These are phyloP conservation scores for Phytophthora nicotianae DNA, from an alignment of 352 stramenopile species.

Conservation along the genomic window DNA sequence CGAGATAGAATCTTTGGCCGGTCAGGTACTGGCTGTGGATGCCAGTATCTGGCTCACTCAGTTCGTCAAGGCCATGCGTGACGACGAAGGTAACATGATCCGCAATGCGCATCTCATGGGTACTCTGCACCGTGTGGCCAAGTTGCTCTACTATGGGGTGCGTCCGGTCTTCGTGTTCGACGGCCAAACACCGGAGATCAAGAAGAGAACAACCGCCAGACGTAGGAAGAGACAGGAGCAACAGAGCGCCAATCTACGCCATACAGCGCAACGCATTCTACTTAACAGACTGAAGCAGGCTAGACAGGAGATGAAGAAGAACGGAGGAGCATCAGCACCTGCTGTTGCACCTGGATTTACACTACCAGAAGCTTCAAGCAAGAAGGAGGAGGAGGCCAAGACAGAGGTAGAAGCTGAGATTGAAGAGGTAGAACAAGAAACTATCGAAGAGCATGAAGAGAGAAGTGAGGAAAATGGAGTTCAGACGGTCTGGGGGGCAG, in stretches of 20 bases:
- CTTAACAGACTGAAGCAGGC: slow-evolving; percentile 89
- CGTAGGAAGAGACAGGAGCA: slow-evolving; percentile 71
- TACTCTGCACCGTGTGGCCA: slow-evolving; percentile 94
- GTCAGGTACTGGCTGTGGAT: slow-evolving; percentile 97
- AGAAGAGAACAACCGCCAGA: slow-evolving; percentile 85
- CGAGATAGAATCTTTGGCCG: slow-evolving; percentile 97
- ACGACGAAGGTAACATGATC: slow-evolving; percentile 95
- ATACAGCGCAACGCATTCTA: slow-evolving; percentile 95
- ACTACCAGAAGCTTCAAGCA: slow-evolving; percentile 35
- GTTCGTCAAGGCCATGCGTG: slow-evolving; percentile 98
- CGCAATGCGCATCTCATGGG: slow-evolving; percentile 95
- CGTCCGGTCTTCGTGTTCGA: slow-evolving; percentile 99
- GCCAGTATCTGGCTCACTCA: slow-evolving; percentile 99
- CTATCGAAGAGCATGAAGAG: slow-evolving; percentile 9
- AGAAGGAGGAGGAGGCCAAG: slow-evolving; percentile 8
- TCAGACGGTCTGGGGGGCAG: slow-evolving; percentile 20
- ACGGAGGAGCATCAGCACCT: slow-evolving; percentile 35
- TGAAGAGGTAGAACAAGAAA: slow-evolving; percentile 4
- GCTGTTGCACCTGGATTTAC: slow-evolving; percentile 67
- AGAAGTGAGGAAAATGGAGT: slow-evolving; percentile 22
- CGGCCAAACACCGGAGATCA: slow-evolving; percentile 97
- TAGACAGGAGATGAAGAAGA: slow-evolving; percentile 68
- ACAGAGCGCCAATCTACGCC: slow-evolving; percentile 84
- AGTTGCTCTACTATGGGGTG: slow-evolving; percentile 96
- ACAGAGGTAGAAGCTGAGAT: slow-evolving; percentile 4